Base-by-base conservation (phyloP, 306 rosid species). In the Vigna radiata region DNA sequence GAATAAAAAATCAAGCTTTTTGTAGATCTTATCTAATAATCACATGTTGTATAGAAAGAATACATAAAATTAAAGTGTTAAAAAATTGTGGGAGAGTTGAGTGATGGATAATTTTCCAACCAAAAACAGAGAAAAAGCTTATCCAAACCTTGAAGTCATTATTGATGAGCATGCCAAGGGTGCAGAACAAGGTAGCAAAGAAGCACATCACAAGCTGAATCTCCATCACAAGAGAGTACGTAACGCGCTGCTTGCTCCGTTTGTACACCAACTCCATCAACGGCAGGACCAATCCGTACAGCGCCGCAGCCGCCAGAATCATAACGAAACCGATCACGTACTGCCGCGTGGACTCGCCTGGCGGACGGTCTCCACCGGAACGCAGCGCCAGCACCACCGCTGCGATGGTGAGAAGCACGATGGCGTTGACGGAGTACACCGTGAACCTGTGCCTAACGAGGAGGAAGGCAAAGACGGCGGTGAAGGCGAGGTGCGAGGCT, bases 401-500 rank as follows among this genome's bases (percentile, higher is more conserved):
- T 1, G 91, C 98, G 0, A 85, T 13, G 1, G 92, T 91, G 70
- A 94, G 61, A 83, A 94, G 75, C 4, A 89, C 80, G 8, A 94
- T 64, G 3, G 91, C 77, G 85, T 94, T 94, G 12, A 88, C 53
- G 0, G 93, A 79, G 60, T 84, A 91, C 0, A 80, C 41, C 3
- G 93, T 94, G 87, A 94, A 91, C 82, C 47, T 88, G 7, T 94
- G 98, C 81, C 43, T 85, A 75, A 85, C 88, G 2, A 85, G 29
- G 1, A 85, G 33, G 48, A 63, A 85, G 1, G 88, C 88, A 17
- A 85, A 95, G 12, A 37, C 47, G 12, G 98, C 98, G 0, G 93
- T 90, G 97, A 95, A 95, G 31, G 75, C 93, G 27, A 95, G 90
- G 54, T 95, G 98, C 3, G 88, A 27, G 6, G 98, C 94, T 8